A percentile compares a stretch with the other conserved stretches of the same genome.
Conservation (phyloP, 345 rosid species). For the Cardamine occulta region DNA sequence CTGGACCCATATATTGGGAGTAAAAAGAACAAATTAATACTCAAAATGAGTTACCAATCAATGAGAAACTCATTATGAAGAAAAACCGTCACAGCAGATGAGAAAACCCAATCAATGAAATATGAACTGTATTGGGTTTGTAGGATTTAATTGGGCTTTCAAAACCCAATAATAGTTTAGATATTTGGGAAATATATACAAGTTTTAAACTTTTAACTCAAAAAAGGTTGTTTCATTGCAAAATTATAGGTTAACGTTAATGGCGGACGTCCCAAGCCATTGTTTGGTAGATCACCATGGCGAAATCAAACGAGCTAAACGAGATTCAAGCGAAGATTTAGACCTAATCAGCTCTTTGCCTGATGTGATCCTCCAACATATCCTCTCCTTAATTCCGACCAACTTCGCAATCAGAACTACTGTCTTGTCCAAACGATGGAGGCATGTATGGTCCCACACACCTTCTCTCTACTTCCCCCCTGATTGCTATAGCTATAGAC, state of each 20-base stretch:
- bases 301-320: background rate
- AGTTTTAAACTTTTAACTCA: no score
- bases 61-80: no score
- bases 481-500: no score
- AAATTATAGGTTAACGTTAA: background rate
- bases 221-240: background rate
- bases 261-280: background rate
- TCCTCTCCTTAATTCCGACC: constrained; percentile 9
- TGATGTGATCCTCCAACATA: constrained; percentile 21
- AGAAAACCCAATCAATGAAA: no score
- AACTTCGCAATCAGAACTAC: constrained; percentile 16
- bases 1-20: no score
- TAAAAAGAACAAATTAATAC: no score
- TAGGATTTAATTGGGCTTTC: no score
- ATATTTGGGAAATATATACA: no score
- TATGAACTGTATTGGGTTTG: no score
- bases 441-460: constrained; percentile 16
- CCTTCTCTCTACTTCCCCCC: constrained; percentile 3
- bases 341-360: background rate
- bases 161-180: no score
- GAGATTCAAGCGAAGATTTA: background rate
- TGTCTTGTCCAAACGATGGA: constrained; percentile 32
- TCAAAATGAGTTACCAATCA: no score
- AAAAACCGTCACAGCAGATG: no score
- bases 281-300: background rate